Base-by-base conservation (phyloP, 1,284 basidiomycete species). In the Tylopilus sp. region DNA sequence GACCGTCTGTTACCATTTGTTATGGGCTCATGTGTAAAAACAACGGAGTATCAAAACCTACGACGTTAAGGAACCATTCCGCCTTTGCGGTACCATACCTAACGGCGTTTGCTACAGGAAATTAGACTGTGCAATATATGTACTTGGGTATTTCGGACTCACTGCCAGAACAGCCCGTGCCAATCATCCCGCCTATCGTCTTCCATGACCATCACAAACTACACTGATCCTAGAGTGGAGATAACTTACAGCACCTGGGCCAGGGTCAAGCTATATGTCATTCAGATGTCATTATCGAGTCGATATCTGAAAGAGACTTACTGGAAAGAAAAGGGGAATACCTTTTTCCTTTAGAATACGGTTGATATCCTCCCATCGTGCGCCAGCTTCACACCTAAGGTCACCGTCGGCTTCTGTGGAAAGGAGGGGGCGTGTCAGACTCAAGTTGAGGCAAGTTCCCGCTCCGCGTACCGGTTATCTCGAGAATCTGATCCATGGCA, bases 341-440 rank as follows among this genome's bases (percentile, higher is more conserved):
- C 85, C 91, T 72, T 89, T 85, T 32, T 90, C 87, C 67, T 87
- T 89, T 26, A 98, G 84, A 13, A 87, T 83, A 26, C 83, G 82
- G 74, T 98, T 99, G 63, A 99, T 88, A 62, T 94, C 93, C 75
- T 97, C 95, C 95, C 96, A 98, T 47, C 89, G 86, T 39, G 92
- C 87, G 9, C 96, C 96, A 49, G 95, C 83, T 79, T 96, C 94
- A 64, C 92, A 93, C 15, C 89, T 83, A 51, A 94, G 83, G 75
- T 96, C 95, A 10, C 89, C 88, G 70, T 92, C 90, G 6, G 79
- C 80, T 74, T 86, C 87, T 88, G 66, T 53, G 26, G 36, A 33
- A 51, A 26, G 3, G 19, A 26, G n/a, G 53, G 44, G 22, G 6
- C 7, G 19, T 32, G 51, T 18, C 10, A 38, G 19, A 19, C 29